Percentiles rank a stretch among this genome's conserved stretches.
Conservation (phyloP, 805 yeast genomes). For the Lachancea waltii region DNA sequence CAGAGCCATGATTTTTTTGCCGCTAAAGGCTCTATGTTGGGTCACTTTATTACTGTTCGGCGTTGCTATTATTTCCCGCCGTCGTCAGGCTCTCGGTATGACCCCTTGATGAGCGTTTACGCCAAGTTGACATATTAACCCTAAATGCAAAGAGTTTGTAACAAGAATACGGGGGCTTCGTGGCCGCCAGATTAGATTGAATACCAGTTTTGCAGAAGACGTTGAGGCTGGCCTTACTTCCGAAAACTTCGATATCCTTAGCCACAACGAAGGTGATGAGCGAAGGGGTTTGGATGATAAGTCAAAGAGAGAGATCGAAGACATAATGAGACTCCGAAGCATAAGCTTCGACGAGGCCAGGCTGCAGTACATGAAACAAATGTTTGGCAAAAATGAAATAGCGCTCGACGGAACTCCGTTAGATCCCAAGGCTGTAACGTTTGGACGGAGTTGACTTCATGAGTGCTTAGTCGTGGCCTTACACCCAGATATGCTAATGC, state of each 20-base stretch:
- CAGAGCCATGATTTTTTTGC: too few relatives aligned
- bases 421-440: slow-evolving; percentile 59
- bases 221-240: slow-evolving; percentile 55
- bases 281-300: slow-evolving; percentile 56
- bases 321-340: slow-evolving; percentile 46
- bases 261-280: slow-evolving; percentile 44
- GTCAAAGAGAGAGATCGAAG: slow-evolving; percentile 45
- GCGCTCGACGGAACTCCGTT: slow-evolving; percentile 61
- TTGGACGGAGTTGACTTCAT: slow-evolving; percentile 19
- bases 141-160: slow-evolving; percentile 14
- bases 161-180: slow-evolving; percentile 21
- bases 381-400: slow-evolving; percentile 46
- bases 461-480: not conserved
- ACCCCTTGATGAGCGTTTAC: slow-evolving; percentile 1
- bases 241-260: slow-evolving; percentile 45
- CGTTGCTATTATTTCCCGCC: slow-evolving; percentile 10
- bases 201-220: slow-evolving; percentile 40
- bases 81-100: slow-evolving; percentile 15
- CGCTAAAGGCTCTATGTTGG: too few relatives aligned
- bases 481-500: too few relatives aligned
- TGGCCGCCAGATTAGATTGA: slow-evolving; percentile 23
- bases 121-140: slow-evolving; percentile 1
- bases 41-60: too few relatives aligned
- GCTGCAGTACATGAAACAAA: slow-evolving; percentile 39
- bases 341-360: slow-evolving; percentile 68